Evolutionary conservation across 2,329 filamentous ascomycete species (phyloP).

Genomic region (Pyrenochaeta sp.): DNA sequence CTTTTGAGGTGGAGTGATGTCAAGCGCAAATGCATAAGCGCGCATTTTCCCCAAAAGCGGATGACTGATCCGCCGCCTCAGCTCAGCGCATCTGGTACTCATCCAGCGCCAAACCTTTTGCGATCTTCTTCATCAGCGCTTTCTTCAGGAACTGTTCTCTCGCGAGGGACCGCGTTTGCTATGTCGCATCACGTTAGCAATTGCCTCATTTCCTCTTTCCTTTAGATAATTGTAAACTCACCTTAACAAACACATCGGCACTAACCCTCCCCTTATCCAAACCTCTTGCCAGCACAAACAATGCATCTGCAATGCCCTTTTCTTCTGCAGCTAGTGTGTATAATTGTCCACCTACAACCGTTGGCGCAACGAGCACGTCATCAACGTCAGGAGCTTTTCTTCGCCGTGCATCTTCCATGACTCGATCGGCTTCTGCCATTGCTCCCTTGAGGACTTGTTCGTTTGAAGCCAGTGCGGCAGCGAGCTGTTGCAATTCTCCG

Average conservation of each 20-base stretch:
- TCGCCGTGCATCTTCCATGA: slow-evolving; percentile 75
- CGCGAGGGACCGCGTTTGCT: slow-evolving; percentile 72
- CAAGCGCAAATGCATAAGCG: too few species aligned
- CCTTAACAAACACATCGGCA: slow-evolving; percentile 78
- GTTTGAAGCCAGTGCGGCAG: slow-evolving; percentile 76
- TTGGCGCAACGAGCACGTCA: slow-evolving; percentile 90
- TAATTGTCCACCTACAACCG: slow-evolving; percentile 89
- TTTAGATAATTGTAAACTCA: slow-evolving; percentile 43
- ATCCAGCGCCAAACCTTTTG: slow-evolving; percentile 74
- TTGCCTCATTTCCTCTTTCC: neutral
- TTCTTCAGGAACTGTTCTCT: slow-evolving; percentile 86
- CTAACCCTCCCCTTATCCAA: slow-evolving; percentile 76
- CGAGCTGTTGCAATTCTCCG: slow-evolving; percentile 72
- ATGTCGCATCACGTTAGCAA: slow-evolving; percentile 13
- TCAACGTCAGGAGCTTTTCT: slow-evolving; percentile 81
- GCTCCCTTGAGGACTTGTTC: slow-evolving; percentile 78
- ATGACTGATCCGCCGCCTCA: too few species aligned
- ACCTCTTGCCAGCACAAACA: slow-evolving; percentile 80
- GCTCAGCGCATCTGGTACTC: slow-evolving; percentile 42
- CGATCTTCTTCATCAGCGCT: slow-evolving; percentile 79
- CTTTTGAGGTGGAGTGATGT: too few species aligned
- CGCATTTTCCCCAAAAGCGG: too few species aligned
- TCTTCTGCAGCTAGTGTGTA: slow-evolving; percentile 92
- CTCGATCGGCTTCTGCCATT: slow-evolving; percentile 77
- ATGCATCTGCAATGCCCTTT: slow-evolving; percentile 81